Base-by-base conservation (phyloP, 1,284 basidiomycete species). In the Tylopilus orsonianus region DNA sequence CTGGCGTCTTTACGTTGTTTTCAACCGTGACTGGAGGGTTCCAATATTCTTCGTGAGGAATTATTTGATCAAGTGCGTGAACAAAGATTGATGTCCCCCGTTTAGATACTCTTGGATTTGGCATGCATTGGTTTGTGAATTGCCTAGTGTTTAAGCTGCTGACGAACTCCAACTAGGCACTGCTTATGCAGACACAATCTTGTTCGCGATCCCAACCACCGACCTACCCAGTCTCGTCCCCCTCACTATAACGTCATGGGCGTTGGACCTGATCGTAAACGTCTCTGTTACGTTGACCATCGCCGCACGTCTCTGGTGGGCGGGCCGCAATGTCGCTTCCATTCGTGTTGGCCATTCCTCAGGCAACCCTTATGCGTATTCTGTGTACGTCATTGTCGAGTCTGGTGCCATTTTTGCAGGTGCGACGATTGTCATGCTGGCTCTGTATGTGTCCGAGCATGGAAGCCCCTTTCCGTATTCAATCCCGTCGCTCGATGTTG, bases 1-100 rank as follows among this genome's bases (percentile, higher is more conserved):
- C 14, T 56, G 54, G 54, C 56, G 54, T 9, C 52, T 58, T 26
- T 55, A 56, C 27, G 16, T 55, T 23, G 56, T 56, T 34, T 57
- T 52, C n/a, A 36, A 51, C 30, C 52, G 44, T 22, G 35, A 55
- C 30, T 56, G 54, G 54, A 58, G 34, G 19, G 19, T 56, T 3
- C 37, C 48, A 5, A 9, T 56, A 23, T 16, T 44, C 19, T 55
- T 55, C 8, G 54, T 56, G 35, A 46, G 56, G 5, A 36, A 18
- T 5, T 5, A 2, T 30, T 8, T 5, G 14, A 4, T 9, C 33
- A 6, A 13, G 8, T 49, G 5, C n/a, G 32, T 36, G 6, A 16
- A 12, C 13, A 4, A 23, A 16, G 2, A 41, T 26, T 33, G 10
- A 50, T 12, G 12, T 20, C 39, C 34, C 13, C 50, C 34, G 8